These are phyloP conservation scores for Ciborinia camelliae DNA, from an alignment of 2,329 filamentous ascomycete genomes.

Conservation along the genomic window DNA sequence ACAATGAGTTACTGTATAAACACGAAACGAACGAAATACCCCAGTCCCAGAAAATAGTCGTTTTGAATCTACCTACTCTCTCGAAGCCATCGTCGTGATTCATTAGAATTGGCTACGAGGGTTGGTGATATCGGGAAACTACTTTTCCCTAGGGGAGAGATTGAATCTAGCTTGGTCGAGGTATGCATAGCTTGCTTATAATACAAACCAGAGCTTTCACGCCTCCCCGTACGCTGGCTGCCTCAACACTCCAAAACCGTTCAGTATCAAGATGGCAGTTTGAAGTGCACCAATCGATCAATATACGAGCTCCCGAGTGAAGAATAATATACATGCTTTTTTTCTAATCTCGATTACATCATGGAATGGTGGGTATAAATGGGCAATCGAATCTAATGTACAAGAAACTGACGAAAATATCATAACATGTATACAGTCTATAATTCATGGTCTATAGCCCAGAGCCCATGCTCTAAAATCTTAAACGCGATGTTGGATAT, in stretches of 20 bases:
- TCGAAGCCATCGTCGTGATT: neutral
- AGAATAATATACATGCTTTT: neutral
- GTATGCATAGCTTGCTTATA: neutral
- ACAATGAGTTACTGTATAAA: too few species aligned
- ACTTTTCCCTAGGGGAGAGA: neutral
- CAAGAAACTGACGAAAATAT: neutral
- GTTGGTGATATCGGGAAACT: neutral
- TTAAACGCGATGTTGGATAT: neutral
- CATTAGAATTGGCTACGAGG: neutral
- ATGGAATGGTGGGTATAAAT: neutral
- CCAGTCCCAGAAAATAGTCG: neutral
- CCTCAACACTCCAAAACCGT: neutral
- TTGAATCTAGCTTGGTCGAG: neutral
- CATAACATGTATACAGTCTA: neutral
- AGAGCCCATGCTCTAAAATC: neutral
- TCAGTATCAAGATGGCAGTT: too few species aligned
- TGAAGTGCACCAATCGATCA: neutral
- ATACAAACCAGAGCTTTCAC: neutral
- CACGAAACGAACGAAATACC: neutral
- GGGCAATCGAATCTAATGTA: neutral
- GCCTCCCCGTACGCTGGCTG: too few species aligned
- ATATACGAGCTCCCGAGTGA: neutral
- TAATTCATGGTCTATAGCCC: neutral
- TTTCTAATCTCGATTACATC: neutral
- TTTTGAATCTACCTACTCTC: neutral